Base-by-base conservation (phyloP, 805 yeast species). In the Candida tibetensis region DNA sequence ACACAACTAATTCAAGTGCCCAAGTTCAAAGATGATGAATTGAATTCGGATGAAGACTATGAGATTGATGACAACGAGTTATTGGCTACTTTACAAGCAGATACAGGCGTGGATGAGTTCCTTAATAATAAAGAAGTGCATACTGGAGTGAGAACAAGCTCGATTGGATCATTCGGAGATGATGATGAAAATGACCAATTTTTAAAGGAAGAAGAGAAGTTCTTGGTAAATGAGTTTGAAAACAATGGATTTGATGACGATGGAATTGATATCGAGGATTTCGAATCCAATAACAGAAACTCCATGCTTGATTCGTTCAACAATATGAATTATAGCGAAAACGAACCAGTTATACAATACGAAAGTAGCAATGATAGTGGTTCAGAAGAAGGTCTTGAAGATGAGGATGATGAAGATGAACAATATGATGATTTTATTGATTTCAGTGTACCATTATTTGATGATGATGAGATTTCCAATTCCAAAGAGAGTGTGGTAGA, bases 31-130 rank as follows among this genome's bases (percentile, higher is more conserved):
- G 80, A 74, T 17, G 68, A 64, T 18, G 76, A 68, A 33, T 48
- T 66, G 30, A 64, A 63, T 40, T 76, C 83, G 0, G 88, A 80
- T 40, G 87, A 78, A 8, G 90, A 81, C 50, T 80, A 81, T 48
- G 81, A 76, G 47, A 70, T 76, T 42, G 81, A 69, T 48, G 75
- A 69, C 45, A 68, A 69, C 44, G 75, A 67, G 42, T 52, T 69
- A 22, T 53, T 69, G 30, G 75, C 74, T 13, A 71, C 75, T 2
- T 52, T 71, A 23, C 73, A 71, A 45, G 75, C 72, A 1, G 76
- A 71, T 39, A 67, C 68, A 34, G 75, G 69, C 41, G 40, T 61
- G 13, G 74, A 66, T 28, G 73, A 69, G 39, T 66, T 67, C 40
- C 17, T 48, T 18, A 29, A 39, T n/a, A 40, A 37, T 21, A 30